Conservation (phyloP, 441 rosid genomes). For the Adansonia grandidieri region DNA sequence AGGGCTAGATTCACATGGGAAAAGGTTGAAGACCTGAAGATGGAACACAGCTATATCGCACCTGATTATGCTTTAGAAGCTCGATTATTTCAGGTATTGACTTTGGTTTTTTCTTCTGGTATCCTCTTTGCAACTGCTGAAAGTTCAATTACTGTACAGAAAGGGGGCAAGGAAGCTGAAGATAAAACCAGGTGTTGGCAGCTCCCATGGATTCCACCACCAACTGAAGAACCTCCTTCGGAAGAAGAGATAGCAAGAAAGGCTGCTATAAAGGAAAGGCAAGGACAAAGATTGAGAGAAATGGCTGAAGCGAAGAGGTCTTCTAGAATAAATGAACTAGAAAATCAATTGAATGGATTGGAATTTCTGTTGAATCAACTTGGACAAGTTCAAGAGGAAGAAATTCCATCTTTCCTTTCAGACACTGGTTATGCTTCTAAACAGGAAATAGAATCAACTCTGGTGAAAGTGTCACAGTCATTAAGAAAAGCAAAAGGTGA, state of each 20-base stretch:
- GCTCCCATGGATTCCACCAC: conserved; percentile 93
- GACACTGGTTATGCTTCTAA: conserved; percentile 78
- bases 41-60: conserved; percentile 91
- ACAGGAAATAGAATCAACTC: conserved; percentile 79
- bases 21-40: conserved; percentile 88
- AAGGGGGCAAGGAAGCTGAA: conserved; percentile 82
- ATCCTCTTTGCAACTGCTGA: conserved; percentile 27
- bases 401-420: conserved; percentile 67
- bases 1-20: conserved; percentile 90
- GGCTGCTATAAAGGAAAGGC: conserved; percentile 90
- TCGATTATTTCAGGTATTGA: conserved; percentile 66
- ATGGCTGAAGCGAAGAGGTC: conserved; percentile 96
- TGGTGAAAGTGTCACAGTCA: conserved; percentile 60
- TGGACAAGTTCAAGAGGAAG: conserved; percentile 66
- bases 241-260: conserved; percentile 95
- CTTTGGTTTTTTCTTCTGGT: conserved; percentile 24
- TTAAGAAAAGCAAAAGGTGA: conserved; percentile 87
- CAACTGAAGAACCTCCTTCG: conserved; percentile 86
- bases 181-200: conserved; percentile 89
- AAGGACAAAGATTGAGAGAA: conserved; percentile 92
- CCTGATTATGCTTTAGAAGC: conserved; percentile 74
- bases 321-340: conserved; percentile 79
- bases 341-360: conserved; percentile 77
- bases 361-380: conserved; percentile 84
- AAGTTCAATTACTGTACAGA: conserved; percentile 49